These are phyloP conservation scores for Vanderwaltozyma tropicalis DNA, from an alignment of 805 yeast genomes.

Conservation along the genomic window DNA sequence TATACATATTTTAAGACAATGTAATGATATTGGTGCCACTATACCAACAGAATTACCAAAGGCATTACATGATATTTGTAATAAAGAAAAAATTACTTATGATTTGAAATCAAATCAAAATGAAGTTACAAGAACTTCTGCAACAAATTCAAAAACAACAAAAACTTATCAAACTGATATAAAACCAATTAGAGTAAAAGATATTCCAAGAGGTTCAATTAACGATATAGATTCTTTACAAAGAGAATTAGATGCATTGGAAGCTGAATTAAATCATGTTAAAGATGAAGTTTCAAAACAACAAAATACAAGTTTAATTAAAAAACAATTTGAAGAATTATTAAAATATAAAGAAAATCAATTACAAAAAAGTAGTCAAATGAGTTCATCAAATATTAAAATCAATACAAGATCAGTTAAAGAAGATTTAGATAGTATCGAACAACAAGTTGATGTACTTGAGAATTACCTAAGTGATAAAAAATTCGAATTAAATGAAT, in stretches of 20 bases:
- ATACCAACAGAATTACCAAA: constrained; percentile 95
- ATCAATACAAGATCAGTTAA: constrained; percentile 41
- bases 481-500: constrained; percentile 42
- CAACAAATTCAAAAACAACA: constrained; percentile 16
- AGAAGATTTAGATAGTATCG: constrained; percentile 57
- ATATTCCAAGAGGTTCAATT: constrained; percentile 4
- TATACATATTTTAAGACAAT: constrained; percentile 82
- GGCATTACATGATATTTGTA: constrained; percentile 80
- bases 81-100: constrained; percentile 71
- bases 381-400: constrained; percentile 1
- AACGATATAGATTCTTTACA: constrained; percentile 69
- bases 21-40: constrained; percentile 67
- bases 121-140: constrained; percentile 24
- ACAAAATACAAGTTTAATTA: constrained; percentile 23
- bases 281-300: constrained; percentile 31
- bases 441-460: constrained; percentile 63
- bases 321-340: constrained; percentile 70
- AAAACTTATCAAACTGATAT: constrained; percentile 21
- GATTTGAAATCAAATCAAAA: constrained; percentile 49
- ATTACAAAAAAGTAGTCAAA: constrained; percentile 5
- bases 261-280: constrained; percentile 50
- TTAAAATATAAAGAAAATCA: constrained; percentile 62
- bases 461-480: constrained; percentile 57
- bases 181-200: constrained; percentile 1
- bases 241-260: constrained; percentile 68